A percentile compares a stretch with the other conserved stretches of the same genome.
Conservation (phyloP, 2,329 filamentous ascomycete genomes). For the Akanthomyces dipterigenus region DNA sequence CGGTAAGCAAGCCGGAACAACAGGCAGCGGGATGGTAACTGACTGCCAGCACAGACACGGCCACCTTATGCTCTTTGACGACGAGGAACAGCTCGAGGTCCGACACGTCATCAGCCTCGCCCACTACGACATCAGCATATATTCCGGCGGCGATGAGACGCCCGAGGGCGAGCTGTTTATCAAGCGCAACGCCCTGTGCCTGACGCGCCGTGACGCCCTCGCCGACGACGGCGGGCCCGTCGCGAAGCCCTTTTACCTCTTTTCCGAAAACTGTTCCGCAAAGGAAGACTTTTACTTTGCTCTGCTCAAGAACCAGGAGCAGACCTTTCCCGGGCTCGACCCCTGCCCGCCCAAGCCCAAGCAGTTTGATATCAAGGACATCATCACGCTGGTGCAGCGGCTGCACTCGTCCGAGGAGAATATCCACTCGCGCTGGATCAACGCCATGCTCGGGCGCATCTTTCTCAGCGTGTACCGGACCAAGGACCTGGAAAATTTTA, state of each 20-base stretch:
- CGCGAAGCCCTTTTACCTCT: slow-evolving; percentile 85
- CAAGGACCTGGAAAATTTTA: slow-evolving; percentile 67
- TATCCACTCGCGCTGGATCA: slow-evolving; percentile 85
- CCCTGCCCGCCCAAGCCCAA: slow-evolving; percentile 60
- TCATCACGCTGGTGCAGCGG: slow-evolving; percentile 82
- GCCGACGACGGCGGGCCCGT: slow-evolving; percentile 50
- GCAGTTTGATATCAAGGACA: slow-evolving; percentile 75
- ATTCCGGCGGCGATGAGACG: slow-evolving; percentile 69
- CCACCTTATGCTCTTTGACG: slow-evolving; percentile 95
- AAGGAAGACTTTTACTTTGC: slow-evolving; percentile 99
- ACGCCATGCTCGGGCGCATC: slow-evolving; percentile 79
- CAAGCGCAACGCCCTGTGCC: slow-evolving; percentile 82
- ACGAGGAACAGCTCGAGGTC: slow-evolving; percentile 90
- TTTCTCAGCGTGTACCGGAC: slow-evolving; percentile 88
- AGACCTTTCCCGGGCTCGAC: slow-evolving; percentile 46
- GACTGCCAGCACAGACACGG: slow-evolving; percentile 60
- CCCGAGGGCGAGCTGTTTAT: slow-evolving; percentile 93
- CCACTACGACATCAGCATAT: slow-evolving; percentile 79
- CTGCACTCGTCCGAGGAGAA: slow-evolving; percentile 90
- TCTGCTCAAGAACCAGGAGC: slow-evolving; percentile 75
- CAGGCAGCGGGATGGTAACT: not conserved
- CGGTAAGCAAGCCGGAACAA: slow-evolving; percentile 49
- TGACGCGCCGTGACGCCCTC: slow-evolving; percentile 57
- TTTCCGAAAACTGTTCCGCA: slow-evolving; percentile 89
- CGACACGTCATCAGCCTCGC: slow-evolving; percentile 91